A percentile compares a stretch with the other conserved stretches of the same genome.
Evolutionary conservation across 2,329 filamentous ascomycete species (phyloP).

Genomic region (Pseudogymnoascus pannorum): DNA sequence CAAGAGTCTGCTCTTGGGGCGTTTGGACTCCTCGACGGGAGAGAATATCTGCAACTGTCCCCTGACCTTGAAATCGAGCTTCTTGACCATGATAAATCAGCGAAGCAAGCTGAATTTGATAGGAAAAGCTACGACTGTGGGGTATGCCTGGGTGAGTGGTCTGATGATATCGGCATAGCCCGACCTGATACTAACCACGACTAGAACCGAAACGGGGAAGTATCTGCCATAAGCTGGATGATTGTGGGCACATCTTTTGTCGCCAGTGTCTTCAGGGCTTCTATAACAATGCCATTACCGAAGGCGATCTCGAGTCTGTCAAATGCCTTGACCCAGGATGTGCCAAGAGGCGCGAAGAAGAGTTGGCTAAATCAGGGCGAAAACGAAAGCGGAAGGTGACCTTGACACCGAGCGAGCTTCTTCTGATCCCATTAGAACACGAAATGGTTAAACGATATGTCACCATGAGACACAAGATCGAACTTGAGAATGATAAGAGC

Average conservation of each 20-base stretch:
- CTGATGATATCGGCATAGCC: constrained; percentile 14
- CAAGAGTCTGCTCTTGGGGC: constrained; percentile 51
- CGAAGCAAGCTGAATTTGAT: constrained; percentile 69
- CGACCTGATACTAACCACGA: constrained; percentile 8
- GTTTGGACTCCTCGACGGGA: constrained; percentile 48
- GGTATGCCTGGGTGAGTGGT: constrained; percentile 61
- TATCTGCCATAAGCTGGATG: constrained; percentile 71
- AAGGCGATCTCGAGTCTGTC: constrained; percentile 73
- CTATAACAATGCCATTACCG: constrained; percentile 78
- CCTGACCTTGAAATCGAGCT: constrained; percentile 60
- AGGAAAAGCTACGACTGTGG: constrained; percentile 81
- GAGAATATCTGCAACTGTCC: constrained; percentile 44
- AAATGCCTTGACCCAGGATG: constrained; percentile 77
- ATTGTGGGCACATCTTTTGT: constrained; percentile 90
- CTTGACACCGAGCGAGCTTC: constrained; percentile 75
- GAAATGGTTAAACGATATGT: constrained; percentile 79
- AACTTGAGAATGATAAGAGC: constrained; percentile 83
- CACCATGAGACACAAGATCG: constrained; percentile 82
- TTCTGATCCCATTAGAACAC: constrained; percentile 65
- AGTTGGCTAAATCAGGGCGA: constrained; percentile 32
- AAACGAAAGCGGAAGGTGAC: constrained; percentile 55
- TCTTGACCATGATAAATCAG: constrained; percentile 69
- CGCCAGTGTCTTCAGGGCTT: constrained; percentile 80
- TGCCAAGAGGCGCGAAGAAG: constrained; percentile 49
- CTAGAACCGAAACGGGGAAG: constrained; percentile 81